Evolutionary conservation across 1,284 basidiomycete species (phyloP), one percentile per base, ranked within the genome.

Genomic region (Malassezia equina): DNA sequence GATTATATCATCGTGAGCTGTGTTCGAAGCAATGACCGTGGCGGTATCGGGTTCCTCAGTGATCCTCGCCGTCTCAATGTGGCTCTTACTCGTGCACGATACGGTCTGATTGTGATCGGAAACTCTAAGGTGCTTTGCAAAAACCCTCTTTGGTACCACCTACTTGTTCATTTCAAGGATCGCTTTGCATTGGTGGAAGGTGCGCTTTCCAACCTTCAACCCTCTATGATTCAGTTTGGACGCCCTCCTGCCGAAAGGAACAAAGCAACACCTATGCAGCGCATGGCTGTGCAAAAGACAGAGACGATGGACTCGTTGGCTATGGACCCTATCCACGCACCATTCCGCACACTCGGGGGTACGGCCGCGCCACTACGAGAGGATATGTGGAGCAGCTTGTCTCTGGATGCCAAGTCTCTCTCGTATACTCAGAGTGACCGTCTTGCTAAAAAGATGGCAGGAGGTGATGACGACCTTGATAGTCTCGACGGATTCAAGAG

Each of bases 71-170:
- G 94, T 63, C 78, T 99, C 69, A 98, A 99, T 67, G 94, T 99
- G 40, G 94, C 94, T 27, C 81, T 98, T 36, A 96, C 94, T 0
- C 83, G 94, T 64, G 94, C 94, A 47, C 95, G 95, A 77, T 98
- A 95, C 73, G 94, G 94, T 9, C 85, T 94, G 2, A 93, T 99
- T 52, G 94, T 99, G 66, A 80, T 98, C 19, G 94, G 94, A 13
- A 99, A 99, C 73, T 93, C 94, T 3, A 96, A 96, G 76, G 91
- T 98, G 51, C 80, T 99, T 47, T 94, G 89, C 84, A 98, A 96
- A 84, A 62, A 71, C 33, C 66, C 66, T 9, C 80, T 99, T 8
- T 99, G 94, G 94, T 90, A 98, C 75, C 91, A 93, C 75, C 83
- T 99, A 50, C 81, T 99, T 50, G 94, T 90, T 0, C 94, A 98